Evolutionary conservation across 257 asterid genomes (phyloP), one percentile per base, ranked within the genome.

Genomic region (Anisodus acutangulus): DNA sequence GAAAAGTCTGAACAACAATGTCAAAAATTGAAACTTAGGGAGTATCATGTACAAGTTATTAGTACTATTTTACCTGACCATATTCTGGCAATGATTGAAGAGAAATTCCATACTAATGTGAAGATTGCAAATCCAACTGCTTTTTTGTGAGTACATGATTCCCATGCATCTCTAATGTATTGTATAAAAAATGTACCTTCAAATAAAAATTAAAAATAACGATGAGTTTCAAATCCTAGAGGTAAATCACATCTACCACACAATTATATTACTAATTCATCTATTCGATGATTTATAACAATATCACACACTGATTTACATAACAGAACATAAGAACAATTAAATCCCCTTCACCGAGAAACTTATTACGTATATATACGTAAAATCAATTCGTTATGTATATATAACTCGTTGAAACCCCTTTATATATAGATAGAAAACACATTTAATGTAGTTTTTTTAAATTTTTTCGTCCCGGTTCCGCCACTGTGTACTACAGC

Each of bases 141-240:
- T 79, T 94, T 97, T 90, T 97, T 97, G 87, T 93, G 98, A 64
- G 95, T 66, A 83, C 98, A 97, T 11, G 97, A 90, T 22, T 91
- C 91, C 99, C 98, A 95, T 3, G 91, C 95, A 49, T 92, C 97
- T 1, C 85, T 41, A 60, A 91, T 88, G 45, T 93, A 81, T 78
- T 82, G 83, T 43, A 93, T 89, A 95, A 97, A 95, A 86, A 93
- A 91, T 85, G 85, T 88, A 86, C 95, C 99, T 96, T 86, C 86
- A 88, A 4, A 22, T 39, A 82, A 16, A 22, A 17, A 43, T 7
- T 35, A 58, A 10, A 54, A 54, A 26, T 13, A 8, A 4, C 8
- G 3, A 68, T 68, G 9, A 35, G 49, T 35, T 62, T 19, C 68
- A 62, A 62, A 19, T 62, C 37, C 68, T 8, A 19, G 68, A 62